Evolutionary conservation across 805 yeast genomes (phyloP).

Genomic region (Starmerella geochares): DNA sequence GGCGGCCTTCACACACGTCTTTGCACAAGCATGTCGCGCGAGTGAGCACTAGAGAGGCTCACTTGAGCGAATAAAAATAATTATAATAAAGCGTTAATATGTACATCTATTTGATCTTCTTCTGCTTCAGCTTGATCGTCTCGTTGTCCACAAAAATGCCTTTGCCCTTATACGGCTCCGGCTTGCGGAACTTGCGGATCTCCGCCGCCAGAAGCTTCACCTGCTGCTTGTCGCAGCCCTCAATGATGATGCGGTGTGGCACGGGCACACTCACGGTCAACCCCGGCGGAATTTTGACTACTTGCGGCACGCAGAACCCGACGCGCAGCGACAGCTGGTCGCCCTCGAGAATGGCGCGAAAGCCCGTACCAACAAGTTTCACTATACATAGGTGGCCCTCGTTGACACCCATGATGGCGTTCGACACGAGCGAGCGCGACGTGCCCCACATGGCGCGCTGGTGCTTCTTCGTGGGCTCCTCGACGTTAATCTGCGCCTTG

Average conservation of each 20-base stretch:
- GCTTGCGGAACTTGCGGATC: slow-evolving; percentile 78
- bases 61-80: too few relatives aligned
- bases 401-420: slow-evolving; percentile 74
- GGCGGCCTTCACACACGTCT: too few relatives aligned
- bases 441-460: slow-evolving; percentile 97
- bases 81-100: too few relatives aligned
- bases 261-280: slow-evolving; percentile 65
- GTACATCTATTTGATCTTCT: slow-evolving; percentile 67
- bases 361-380: slow-evolving; percentile 93
- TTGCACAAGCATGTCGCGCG: too few relatives aligned
- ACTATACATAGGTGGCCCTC: slow-evolving; percentile 87
- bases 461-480: slow-evolving; percentile 44
- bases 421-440: slow-evolving; percentile 63
- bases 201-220: slow-evolving; percentile 82
- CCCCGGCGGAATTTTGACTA: slow-evolving; percentile 65
- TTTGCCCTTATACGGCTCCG: slow-evolving; percentile 98
- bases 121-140: slow-evolving; percentile 79
- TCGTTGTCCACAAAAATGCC: slow-evolving; percentile 90
- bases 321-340: slow-evolving; percentile 66
- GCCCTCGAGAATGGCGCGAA: slow-evolving; percentile 71
- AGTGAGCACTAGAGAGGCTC: too few relatives aligned
- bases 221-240: slow-evolving; percentile 80
- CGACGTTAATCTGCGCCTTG: slow-evolving; percentile 46
- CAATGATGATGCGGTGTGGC: slow-evolving; percentile 75
- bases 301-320: slow-evolving; percentile 77